Base-by-base conservation (phyloP, 2,329 filamentous ascomycete species). In the Fusarium mangiferae region DNA sequence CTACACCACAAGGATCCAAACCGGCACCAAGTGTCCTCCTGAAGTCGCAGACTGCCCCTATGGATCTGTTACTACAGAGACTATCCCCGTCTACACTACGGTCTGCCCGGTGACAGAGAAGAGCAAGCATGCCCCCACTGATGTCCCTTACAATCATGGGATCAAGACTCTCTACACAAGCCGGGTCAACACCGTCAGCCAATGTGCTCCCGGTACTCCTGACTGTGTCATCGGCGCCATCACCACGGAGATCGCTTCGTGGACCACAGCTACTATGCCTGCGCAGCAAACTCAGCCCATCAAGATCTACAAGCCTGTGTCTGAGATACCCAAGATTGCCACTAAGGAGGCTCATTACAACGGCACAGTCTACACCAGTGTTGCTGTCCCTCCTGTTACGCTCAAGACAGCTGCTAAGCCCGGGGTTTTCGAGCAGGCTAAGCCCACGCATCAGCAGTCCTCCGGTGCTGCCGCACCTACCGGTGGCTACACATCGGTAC, bases 1-100 rank as follows among this genome's bases (percentile, higher is more conserved):
- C 81, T 89, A 86, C 84, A 82, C 84, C 77, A 90, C 88, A 75
- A 84, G 84, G 77, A 83, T 86, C 72, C 83, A 86, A 72, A 89
- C 87, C 78, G 83, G 89, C 81, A 89, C 87, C 78, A 86, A 85
- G 44, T 90, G 88, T 81, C 84, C 83, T 62, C 83, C 87, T 48
- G 83, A 82, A 68, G 85, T 88, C 72, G 84, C 83, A 75, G 79
- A 89, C 86, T 90, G 88, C 79, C 81, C 81, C 38, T 80, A 80
- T 62, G 79, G 81, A 57, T 72, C 79, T 36, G 77, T 80, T 63
- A 80, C 75, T 36, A 81, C 81, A 14, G 76, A 80, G 67, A 79
- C 81, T 44, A 63, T 75, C 44, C 72, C 72, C 22, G 52, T 73
- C 36, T 74, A 72, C 56, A 74, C 68, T 38, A 74, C 72, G 6